Percentiles rank a stretch among this genome's conserved stretches.
These are phyloP conservation scores for Fragaria vesca DNA, from an alignment of 306 rosid species.

Conservation along the genomic window DNA sequence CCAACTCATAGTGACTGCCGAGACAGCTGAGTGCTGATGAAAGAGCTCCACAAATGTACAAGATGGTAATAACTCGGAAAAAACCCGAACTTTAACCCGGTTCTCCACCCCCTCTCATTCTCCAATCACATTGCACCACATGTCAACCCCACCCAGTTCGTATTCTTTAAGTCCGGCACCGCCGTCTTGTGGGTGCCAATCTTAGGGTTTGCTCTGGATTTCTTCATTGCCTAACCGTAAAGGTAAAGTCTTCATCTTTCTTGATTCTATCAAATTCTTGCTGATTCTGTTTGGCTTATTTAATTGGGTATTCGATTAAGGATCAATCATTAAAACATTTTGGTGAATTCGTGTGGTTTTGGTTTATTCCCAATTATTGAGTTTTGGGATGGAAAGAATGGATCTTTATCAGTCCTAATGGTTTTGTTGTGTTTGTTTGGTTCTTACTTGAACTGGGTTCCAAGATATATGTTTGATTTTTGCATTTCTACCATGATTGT, in stretches of 20 bases:
- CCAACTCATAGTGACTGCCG: not conserved
- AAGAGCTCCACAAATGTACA: no score
- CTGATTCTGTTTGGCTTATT: not conserved
- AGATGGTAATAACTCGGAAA: slow-evolving; percentile 6
- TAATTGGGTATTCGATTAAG: not conserved
- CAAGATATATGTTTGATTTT: not conserved
- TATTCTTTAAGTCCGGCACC: not conserved
- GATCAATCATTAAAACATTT: not conserved
- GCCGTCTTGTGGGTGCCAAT: not conserved
- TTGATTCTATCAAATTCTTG: not conserved
- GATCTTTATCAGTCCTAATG: not conserved
- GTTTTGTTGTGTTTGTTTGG: not conserved
- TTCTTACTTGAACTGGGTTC: not conserved
- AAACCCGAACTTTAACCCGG: not conserved
- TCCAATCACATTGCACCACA: slow-evolving; percentile 16
- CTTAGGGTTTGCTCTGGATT: not conserved
- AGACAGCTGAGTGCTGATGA: no score
- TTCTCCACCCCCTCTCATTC: not conserved
- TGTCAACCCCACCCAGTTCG: slow-evolving; percentile 9
- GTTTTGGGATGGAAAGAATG: not conserved
- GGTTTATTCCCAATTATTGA: not conserved
- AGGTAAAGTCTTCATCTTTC: slow-evolving; percentile 14
- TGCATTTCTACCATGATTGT: not conserved
- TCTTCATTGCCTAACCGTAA: not conserved
- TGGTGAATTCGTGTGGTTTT: not conserved